phyloP scores from a whole-genome alignment of 2,329 filamentous ascomycete species.

The Pleurostoma richardsiae region DNA sequence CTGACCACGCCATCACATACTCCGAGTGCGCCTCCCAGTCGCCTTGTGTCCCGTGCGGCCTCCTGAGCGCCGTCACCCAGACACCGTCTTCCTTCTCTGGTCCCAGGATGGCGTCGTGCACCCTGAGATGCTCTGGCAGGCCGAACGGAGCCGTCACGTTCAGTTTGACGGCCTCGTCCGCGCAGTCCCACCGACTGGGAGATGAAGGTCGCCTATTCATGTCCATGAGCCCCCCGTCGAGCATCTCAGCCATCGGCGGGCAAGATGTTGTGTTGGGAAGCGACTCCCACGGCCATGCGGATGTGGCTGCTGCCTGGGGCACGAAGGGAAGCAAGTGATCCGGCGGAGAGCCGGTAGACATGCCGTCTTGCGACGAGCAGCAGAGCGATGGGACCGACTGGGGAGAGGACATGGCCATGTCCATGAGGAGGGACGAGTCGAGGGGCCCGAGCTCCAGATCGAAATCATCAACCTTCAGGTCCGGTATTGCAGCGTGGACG shows the following conservation, averaged over 20 bases:
- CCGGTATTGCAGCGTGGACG: not conserved
- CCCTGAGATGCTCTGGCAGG: conserved; percentile 22
- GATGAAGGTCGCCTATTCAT: not conserved
- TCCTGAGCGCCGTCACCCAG: conserved; percentile 23
- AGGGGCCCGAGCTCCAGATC: conserved; percentile 2
- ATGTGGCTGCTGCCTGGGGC: not conserved
- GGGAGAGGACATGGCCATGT: conserved; percentile 1
- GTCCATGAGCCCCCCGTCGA: not conserved
- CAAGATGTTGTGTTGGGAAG: not conserved
- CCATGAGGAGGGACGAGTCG: conserved; percentile 2
- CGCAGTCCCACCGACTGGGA: not conserved
- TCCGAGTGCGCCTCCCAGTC: conserved; percentile 23
- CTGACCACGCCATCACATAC: conserved; percentile 10
- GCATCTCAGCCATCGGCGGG: not conserved
- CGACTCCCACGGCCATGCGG: not conserved
- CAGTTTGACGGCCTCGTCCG: conserved; percentile 4
- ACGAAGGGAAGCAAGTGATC: conserved; percentile 3
- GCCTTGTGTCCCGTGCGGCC: conserved; percentile 17
- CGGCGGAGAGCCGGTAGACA: conserved; percentile 4
- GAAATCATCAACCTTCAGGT: not conserved
- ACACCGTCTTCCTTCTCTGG: conserved; percentile 21
- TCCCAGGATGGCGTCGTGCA: conserved; percentile 22
- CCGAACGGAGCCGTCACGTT: conserved; percentile 22
- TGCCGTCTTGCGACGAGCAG: conserved; percentile 1
- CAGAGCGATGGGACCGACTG: conserved; percentile 3